Evolutionary conservation across 345 rosid genomes (phyloP), one percentile per base, ranked within the genome.

Genomic region (Gossypium rotundifolium): DNA sequence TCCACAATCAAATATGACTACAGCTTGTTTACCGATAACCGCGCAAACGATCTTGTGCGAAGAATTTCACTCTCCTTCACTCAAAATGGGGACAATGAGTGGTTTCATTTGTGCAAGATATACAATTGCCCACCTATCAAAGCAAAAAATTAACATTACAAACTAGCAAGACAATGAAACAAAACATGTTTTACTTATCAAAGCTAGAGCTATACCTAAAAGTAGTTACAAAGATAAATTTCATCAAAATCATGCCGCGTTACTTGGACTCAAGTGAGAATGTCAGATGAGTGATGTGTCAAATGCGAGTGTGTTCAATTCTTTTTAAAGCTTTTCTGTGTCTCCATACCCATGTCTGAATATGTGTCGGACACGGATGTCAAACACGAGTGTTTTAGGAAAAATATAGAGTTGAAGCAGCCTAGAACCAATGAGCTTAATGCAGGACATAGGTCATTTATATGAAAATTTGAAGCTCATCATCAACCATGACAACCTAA

Each of bases 91-190:
- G 74, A 95, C 99, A 20, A 95, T 93, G 76, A 95, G 91, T 1
- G 99, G 99, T 71, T 95, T 93, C 99, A 95, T 89, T 80, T 95
- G 99, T 16, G 98, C 98, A 72, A 95, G 84, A 79, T 95, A 95
- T 51, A 95, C 99, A 81, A 95, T 95, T 11, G 99, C 98, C 97
- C 97, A 95, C 98, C 98, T 95, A 69, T 2, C 51, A 85, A 27
- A 67, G 27, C 38, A 78, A 65, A 70, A 16, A 42, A 58, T 60
- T 22, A 67, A 58, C 29, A 69, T 40, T 23, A 33, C 10, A 44
- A 25, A 54, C 25, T 14, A 70, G 65, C 29, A 68, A 77, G 65
- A 11, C 2, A 11, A 25, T 14, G 10, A 22, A 57, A 20, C 27
- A 51, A 54, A 18, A 27, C 9, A 59, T 33, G 2, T 6, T 62